These are phyloP conservation scores for Coniophora puteana DNA, from an alignment of 1,284 basidiomycete genomes.

Conservation along the genomic window DNA sequence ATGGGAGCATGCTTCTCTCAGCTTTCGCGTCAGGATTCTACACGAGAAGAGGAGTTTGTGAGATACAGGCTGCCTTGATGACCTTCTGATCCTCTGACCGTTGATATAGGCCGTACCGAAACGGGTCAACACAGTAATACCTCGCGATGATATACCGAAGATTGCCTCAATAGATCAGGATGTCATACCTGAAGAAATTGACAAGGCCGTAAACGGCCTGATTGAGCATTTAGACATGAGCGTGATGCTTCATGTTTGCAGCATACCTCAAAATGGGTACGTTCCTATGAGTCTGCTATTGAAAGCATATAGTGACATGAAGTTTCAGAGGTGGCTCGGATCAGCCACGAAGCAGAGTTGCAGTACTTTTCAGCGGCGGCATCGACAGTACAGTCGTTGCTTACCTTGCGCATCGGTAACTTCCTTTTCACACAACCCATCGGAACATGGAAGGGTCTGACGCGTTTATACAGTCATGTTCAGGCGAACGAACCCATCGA, in stretches of 20 bases:
- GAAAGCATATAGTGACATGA: too few species aligned
- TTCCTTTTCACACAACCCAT: too few species aligned
- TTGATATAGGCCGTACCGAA: conserved; percentile 38
- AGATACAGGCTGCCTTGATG: conserved; percentile 2
- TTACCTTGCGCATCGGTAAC: conserved; percentile 65
- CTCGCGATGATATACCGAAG: conserved; percentile 38
- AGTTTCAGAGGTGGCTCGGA: too few species aligned
- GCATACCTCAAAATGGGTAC: conserved; percentile 46
- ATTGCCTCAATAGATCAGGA: conserved; percentile 35
- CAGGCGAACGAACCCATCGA: conserved; percentile 83
- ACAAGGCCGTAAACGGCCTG: conserved; percentile 45
- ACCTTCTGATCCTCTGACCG: too few species aligned
- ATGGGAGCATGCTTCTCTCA: neutral
- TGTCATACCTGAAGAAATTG: conserved; percentile 42
- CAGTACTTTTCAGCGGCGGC: conserved; percentile 93
- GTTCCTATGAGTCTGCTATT: conserved; percentile 15
- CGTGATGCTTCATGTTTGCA: conserved; percentile 54
- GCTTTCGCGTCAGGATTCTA: conserved; percentile 31
- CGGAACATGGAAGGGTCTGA: too few species aligned
- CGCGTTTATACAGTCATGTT: conserved; percentile 48
- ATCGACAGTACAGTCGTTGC: conserved; percentile 90
- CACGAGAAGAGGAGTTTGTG: too few species aligned
- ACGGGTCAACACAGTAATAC: conserved; percentile 45
- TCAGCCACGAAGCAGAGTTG: conserved; percentile 69
- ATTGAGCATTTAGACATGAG: conserved; percentile 54